Percentiles rank a stretch among this genome's conserved stretches.
These are phyloP conservation scores for Oxytropis ochrocephala DNA, from an alignment of 306 rosid genomes.

Conservation along the genomic window DNA sequence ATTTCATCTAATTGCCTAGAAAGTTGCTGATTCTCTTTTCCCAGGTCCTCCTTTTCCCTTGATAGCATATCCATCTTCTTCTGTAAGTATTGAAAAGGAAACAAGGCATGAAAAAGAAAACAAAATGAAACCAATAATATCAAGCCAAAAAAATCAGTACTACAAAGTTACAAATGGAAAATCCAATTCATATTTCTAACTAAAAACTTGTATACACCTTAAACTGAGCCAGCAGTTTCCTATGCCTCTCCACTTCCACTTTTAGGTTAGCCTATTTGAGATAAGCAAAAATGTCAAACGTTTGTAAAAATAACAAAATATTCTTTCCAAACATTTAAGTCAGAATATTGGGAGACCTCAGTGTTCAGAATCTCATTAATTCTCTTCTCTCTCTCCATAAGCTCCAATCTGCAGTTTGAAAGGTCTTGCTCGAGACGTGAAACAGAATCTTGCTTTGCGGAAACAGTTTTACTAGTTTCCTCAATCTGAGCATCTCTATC, in stretches of 20 bases:
- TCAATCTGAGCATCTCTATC: slow-evolving; percentile 58
- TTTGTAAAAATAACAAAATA: neutral
- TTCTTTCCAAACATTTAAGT: neutral
- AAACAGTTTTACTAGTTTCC: slow-evolving; percentile 44
- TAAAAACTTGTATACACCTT: slow-evolving; percentile 44
- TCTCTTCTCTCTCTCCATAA: slow-evolving; percentile 62
- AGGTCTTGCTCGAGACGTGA: slow-evolving; percentile 61
- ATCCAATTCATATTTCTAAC: neutral
- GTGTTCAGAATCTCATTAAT: slow-evolving; percentile 42
- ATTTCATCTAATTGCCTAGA: slow-evolving; percentile 73
- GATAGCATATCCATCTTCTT: slow-evolving; percentile 38
- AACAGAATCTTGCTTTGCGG: slow-evolving; percentile 48
- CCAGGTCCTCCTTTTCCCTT: slow-evolving; percentile 72
- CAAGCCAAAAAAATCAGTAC: neutral
- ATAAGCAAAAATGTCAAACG: slow-evolving; percentile 1
- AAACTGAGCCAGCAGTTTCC: slow-evolving; percentile 33
- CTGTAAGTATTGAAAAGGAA: slow-evolving; percentile 32
- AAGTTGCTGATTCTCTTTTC: slow-evolving; percentile 65
- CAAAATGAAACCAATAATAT: neutral
- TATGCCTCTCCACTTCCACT: slow-evolving; percentile 61
- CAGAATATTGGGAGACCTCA: slow-evolving; percentile 47
- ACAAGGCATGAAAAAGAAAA: neutral
- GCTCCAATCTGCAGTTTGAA: slow-evolving; percentile 53
- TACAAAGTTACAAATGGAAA: neutral
- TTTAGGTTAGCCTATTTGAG: slow-evolving; percentile 54